Conservation (phyloP, 495 filamentous ascomycete species). For the Pyronema omphalodes region DNA sequence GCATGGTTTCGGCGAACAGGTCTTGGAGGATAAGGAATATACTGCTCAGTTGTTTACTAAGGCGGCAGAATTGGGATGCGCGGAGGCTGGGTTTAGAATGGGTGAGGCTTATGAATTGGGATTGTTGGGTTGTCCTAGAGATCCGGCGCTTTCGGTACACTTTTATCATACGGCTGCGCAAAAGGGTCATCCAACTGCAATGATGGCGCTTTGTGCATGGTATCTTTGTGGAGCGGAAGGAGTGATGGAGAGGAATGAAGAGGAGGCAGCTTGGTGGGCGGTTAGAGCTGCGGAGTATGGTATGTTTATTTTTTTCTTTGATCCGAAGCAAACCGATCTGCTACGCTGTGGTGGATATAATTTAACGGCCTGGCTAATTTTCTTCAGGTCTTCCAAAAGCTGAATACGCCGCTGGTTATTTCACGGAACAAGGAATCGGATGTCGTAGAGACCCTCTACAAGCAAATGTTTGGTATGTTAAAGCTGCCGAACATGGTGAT, state of each 20-base stretch:
- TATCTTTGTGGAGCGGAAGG: constrained; percentile 93
- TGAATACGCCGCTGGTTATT: constrained; percentile 88
- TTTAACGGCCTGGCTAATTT: constrained; percentile 1
- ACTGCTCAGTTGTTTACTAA: constrained; percentile 89
- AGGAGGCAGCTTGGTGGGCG: constrained; percentile 94
- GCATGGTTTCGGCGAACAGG: constrained; percentile 72
- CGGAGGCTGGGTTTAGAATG: constrained; percentile 65
- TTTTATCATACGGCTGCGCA: constrained; percentile 92
- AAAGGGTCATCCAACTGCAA: constrained; percentile 63
- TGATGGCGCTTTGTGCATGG: constrained; percentile 98
- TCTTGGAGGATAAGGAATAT: constrained; percentile 78
- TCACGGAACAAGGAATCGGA: constrained; percentile 96
- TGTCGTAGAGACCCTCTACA: constrained; percentile 82
- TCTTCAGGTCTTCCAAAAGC: constrained; percentile 67
- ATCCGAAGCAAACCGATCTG: not conserved
- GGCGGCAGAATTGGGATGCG: constrained; percentile 77
- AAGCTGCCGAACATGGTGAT: constrained; percentile 82
- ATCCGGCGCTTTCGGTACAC: constrained; percentile 87
- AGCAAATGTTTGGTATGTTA: constrained; percentile 96
- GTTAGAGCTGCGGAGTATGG: constrained; percentile 65
- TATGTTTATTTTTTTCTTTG: no score
- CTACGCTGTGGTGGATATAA: no score
- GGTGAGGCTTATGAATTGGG: constrained; percentile 97
- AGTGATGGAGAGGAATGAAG: constrained; percentile 82
- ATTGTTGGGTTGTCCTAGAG: constrained; percentile 63